Conservation (phyloP, 371 early-diverging fungal species). For the Actinomortierella wolfii region DNA sequence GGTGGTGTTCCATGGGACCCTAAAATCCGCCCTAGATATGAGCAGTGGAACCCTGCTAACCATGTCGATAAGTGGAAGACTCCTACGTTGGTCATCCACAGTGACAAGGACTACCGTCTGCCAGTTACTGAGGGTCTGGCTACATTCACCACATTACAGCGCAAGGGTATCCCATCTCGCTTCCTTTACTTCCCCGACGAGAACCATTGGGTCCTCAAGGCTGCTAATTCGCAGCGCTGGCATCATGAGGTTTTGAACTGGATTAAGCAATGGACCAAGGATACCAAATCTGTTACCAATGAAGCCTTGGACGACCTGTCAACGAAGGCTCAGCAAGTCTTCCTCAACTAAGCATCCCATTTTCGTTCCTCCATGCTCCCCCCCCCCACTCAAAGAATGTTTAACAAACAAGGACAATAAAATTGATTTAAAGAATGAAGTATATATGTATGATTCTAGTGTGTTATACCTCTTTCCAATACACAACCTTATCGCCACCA, state of each 20-base stretch:
- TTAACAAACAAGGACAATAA: no score
- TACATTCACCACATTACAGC: constrained; percentile 81
- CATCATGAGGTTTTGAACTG: constrained; percentile 73
- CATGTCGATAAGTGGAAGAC: constrained; percentile 80
- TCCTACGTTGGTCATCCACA: constrained; percentile 81
- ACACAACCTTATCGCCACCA: constrained; percentile 22
- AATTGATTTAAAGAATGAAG: no score
- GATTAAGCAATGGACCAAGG: constrained; percentile 62
- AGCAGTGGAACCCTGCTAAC: constrained; percentile 74
- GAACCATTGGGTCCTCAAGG: constrained; percentile 78
- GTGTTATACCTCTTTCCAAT: constrained; percentile 25
- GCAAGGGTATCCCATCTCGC: constrained; percentile 71
- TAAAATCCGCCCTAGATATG: constrained; percentile 58
- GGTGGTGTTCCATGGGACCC: constrained; percentile 75
- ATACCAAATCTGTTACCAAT: background rate
- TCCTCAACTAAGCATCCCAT: no score
- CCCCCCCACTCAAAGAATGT: no score
- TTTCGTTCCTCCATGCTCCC: no score
- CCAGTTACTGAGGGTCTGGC: constrained; percentile 73
- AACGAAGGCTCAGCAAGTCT: no score
- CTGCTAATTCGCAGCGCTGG: constrained; percentile 80
- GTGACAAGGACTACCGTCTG: constrained; percentile 70
- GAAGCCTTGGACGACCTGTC: background rate
- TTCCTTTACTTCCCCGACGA: constrained; percentile 86
- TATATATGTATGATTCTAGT: no score